Conservation (phyloP, 2,329 filamentous ascomycete species). For the Alternaria alternata region DNA sequence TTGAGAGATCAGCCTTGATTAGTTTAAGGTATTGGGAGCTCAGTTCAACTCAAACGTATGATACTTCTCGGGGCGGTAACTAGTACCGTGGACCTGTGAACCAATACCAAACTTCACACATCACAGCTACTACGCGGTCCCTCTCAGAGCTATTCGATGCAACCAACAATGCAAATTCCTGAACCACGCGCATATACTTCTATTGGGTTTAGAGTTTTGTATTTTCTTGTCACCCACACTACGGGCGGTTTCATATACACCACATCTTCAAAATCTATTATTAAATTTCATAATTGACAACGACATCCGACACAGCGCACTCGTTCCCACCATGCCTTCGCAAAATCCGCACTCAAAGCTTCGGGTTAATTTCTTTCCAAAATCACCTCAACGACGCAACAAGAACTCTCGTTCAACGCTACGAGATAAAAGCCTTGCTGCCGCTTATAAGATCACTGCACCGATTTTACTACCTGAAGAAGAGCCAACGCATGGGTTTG, state of each 20-base stretch:
- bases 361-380: slow-evolving; percentile 14
- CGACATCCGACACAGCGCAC: background rate
- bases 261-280: background rate
- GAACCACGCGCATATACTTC: background rate
- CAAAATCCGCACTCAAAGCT: background rate
- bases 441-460: slow-evolving; percentile 1
- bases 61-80: background rate
- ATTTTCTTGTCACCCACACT: background rate
- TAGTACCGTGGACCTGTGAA: background rate
- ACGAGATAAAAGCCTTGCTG: slow-evolving; percentile 2
- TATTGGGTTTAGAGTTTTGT: background rate
- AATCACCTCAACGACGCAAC: slow-evolving; percentile 3
- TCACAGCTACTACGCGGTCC: background rate
- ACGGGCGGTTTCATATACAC: background rate
- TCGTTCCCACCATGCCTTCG: background rate
- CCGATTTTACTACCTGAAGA: background rate
- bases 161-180: background rate
- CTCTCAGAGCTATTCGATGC: background rate
- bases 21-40: no score
- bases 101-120: background rate
- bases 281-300: background rate
- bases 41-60: no score
- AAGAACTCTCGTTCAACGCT: background rate
- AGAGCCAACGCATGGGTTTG: background rate
- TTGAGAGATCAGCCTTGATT: no score